These are phyloP conservation scores for Sphagnum fallax DNA, from an alignment of 228 moss, liverwort and hornwort species.

Conservation along the genomic window DNA sequence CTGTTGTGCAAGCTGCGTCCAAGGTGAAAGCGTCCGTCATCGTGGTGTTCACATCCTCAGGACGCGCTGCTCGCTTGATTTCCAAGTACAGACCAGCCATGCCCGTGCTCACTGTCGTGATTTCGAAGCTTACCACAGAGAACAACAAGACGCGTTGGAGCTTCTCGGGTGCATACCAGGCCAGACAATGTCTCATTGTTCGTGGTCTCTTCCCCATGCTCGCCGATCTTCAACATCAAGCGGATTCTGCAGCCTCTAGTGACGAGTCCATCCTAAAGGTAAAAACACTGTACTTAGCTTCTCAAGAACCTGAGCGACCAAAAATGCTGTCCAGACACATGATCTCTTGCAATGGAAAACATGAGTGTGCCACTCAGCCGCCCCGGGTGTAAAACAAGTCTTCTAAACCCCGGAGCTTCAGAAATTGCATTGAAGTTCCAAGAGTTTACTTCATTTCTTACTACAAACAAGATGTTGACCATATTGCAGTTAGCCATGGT, in stretches of 20 bases:
- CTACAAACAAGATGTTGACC: background rate
- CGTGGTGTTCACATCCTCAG: constrained; percentile 87
- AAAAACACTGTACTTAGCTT: background rate
- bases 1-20: constrained; percentile 55
- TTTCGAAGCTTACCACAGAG: constrained; percentile 70
- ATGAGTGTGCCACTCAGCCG: background rate
- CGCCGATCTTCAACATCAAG: constrained; percentile 75
- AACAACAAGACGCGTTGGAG: constrained; percentile 68
- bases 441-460: background rate
- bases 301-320: background rate
- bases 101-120: constrained; percentile 77
- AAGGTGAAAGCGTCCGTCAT: constrained; percentile 84
- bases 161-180: constrained; percentile 79
- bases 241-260: constrained; percentile 12
- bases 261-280: constrained; percentile 5
- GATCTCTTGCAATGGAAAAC: background rate
- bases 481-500: background rate
- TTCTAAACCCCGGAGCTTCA: too few relatives aligned
- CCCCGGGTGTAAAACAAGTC: too few relatives aligned
- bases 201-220: constrained; percentile 91
- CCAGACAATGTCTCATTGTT: constrained; percentile 76
- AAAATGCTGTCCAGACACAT: background rate
- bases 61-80: constrained; percentile 70
- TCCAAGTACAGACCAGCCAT: constrained; percentile 81
- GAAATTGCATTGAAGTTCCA: too few relatives aligned